A percentile compares a stretch with the other conserved stretches of the same genome.
These are phyloP conservation scores for Pseudoperonospora humuli DNA, from an alignment of 352 stramenopile species.

Conservation along the genomic window DNA sequence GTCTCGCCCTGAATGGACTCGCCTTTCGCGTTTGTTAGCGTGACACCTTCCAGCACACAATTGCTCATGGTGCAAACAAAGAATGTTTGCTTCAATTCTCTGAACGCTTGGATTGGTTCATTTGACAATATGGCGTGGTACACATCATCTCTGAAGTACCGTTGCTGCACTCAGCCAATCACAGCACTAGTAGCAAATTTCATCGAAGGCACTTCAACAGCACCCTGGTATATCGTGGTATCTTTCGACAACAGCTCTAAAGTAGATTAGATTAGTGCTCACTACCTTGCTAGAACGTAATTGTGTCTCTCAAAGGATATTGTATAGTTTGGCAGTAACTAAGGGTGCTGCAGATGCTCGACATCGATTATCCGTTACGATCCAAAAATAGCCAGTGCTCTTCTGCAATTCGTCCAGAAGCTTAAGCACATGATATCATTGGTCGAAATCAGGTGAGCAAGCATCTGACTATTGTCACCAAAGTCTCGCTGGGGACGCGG, in stretches of 20 bases:
- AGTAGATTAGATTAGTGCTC: conserved; percentile 7
- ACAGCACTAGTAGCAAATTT: conserved; percentile 1
- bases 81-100: background rate
- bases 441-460: conserved; percentile 1
- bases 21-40: conserved; percentile 49
- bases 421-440: background rate
- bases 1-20: conserved; percentile 37
- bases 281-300: conserved; percentile 1
- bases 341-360: too few relatives aligned
- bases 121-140: background rate
- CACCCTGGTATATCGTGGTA: background rate
- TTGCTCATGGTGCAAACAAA: conserved; percentile 27
- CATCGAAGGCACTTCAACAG: too few relatives aligned
- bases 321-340: background rate
- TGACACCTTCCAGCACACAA: conserved; percentile 37
- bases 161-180: conserved; percentile 6
- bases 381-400: conserved; percentile 12
- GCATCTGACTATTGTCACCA: conserved; percentile 23
- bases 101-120: conserved; percentile 2
- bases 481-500: conserved; percentile 18
- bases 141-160: background rate
- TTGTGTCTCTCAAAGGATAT: background rate
- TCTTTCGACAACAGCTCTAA: background rate
- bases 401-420: conserved; percentile 4
- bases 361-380: conserved; percentile 22